A percentile compares a stretch with the other conserved stretches of the same genome.
phyloP scores from a whole-genome alignment of 1,284 basidiomycete genomes.

The Sporisorium iseilematis-ciliati region DNA sequence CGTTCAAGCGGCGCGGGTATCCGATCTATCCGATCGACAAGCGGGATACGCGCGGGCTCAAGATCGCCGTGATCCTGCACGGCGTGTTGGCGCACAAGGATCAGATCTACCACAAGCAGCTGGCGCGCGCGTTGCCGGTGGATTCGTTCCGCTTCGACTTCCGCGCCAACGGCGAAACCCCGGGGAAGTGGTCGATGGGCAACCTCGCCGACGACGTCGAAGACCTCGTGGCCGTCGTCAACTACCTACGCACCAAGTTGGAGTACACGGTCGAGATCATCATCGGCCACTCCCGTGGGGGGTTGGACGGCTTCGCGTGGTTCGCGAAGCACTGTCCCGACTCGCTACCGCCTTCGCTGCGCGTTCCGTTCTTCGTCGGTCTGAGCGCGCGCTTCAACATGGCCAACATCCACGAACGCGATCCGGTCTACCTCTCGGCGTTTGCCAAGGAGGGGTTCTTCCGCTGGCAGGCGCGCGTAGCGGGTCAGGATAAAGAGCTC shows the following conservation, averaged over 20 bases:
- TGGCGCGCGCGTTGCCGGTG: constrained; percentile 77
- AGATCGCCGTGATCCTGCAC: constrained; percentile 58
- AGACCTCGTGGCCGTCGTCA: constrained; percentile 39
- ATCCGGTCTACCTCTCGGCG: constrained; percentile 33
- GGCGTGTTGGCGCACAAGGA: constrained; percentile 72
- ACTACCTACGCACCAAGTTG: constrained; percentile 34
- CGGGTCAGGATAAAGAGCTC: constrained; percentile 48
- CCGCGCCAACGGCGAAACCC: constrained; percentile 70
- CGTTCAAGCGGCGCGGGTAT: constrained; percentile 34
- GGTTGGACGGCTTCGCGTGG: constrained; percentile 41
- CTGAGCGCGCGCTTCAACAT: constrained; percentile 54
- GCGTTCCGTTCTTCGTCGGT: constrained; percentile 74
- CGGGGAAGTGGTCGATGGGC: constrained; percentile 44
- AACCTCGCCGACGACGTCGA: constrained; percentile 46
- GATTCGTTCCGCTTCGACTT: constrained; percentile 88
- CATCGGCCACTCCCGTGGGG: constrained; percentile 44
- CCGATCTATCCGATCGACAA: constrained; percentile 37
- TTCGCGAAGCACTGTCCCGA: constrained; percentile 47
- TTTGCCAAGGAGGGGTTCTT: constrained; percentile 56
- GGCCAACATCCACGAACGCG: constrained; percentile 55
- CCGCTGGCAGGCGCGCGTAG: constrained; percentile 55
- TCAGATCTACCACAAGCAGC: constrained; percentile 82
- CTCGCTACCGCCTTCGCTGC: constrained; percentile 16
- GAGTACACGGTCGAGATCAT: constrained; percentile 40
- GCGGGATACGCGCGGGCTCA: constrained; percentile 36